These are phyloP conservation scores for Fusarium austroafricanum DNA, from an alignment of 2,329 filamentous ascomycete genomes.

Conservation along the genomic window DNA sequence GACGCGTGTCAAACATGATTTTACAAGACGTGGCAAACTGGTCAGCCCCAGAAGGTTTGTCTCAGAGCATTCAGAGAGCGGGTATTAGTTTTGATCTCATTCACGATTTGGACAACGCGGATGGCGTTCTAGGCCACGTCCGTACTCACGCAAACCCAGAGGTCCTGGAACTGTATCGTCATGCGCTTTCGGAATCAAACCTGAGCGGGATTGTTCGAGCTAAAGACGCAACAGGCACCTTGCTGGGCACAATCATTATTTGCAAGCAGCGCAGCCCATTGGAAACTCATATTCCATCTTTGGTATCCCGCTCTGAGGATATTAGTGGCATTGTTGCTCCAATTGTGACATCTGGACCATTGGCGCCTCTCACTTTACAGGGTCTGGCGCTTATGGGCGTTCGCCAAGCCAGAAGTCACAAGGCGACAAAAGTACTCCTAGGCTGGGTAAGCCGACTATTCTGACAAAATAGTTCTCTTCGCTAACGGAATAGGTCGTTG, in stretches of 20 bases:
- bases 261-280: conserved; percentile 77
- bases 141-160: conserved; percentile 80
- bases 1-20: conserved; percentile 73
- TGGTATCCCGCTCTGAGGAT: conserved; percentile 68
- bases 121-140: conserved; percentile 79
- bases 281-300: conserved; percentile 74
- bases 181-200: conserved; percentile 76
- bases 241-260: conserved; percentile 83
- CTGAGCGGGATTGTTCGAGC: conserved; percentile 86
- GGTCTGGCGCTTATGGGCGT: conserved; percentile 84
- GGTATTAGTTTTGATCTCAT: conserved; percentile 86
- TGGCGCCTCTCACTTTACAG: conserved; percentile 77
- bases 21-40: conserved; percentile 79
- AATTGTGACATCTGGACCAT: conserved; percentile 76
- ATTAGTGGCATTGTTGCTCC: conserved; percentile 85
- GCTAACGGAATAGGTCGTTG: conserved; percentile 65
- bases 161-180: conserved; percentile 81
- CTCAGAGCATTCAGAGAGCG: conserved; percentile 77
- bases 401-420: conserved; percentile 83
- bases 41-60: conserved; percentile 80
- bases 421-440: conserved; percentile 77
- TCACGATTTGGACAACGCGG: conserved; percentile 80
- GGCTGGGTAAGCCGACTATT: conserved; percentile 74
- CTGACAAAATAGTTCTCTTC: too few relatives aligned
- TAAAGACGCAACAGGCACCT: conserved; percentile 73